Percentiles rank a stretch among this genome's conserved stretches.
These are phyloP conservation scores for Hibiscus trionum DNA, from an alignment of 345 rosid genomes.

Conservation along the genomic window DNA sequence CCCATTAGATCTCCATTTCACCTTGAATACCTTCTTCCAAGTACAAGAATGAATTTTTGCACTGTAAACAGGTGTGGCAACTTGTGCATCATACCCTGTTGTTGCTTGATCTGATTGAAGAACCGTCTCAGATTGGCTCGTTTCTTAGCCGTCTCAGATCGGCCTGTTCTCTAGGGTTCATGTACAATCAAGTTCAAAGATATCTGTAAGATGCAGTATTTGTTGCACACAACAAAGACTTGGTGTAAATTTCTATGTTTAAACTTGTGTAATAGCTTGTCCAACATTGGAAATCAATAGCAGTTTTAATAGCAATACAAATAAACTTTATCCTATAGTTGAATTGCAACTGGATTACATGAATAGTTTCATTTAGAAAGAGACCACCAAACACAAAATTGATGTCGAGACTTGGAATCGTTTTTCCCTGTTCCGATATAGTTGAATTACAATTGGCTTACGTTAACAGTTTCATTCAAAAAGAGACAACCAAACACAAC, in stretches of 20 bases:
- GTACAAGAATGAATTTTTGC: too few relatives aligned
- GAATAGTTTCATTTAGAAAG: too few relatives aligned
- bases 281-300: neutral
- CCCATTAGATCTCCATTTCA: neutral
- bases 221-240: neutral
- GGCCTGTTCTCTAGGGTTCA: neutral
- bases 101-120: slow-evolving; percentile 37
- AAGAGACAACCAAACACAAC: slow-evolving; percentile 76
- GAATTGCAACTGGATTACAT: too few relatives aligned
- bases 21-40: neutral
- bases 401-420: too few relatives aligned
- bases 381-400: too few relatives aligned
- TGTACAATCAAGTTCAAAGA: slow-evolving; percentile 6
- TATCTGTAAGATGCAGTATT: neutral
- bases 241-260: neutral
- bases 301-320: neutral
- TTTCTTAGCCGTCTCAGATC: neutral
- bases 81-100: slow-evolving; percentile 85
- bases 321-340: too few relatives aligned
- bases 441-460: slow-evolving; percentile 39
- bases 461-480: slow-evolving; percentile 52
- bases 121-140: neutral
- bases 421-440: too few relatives aligned
- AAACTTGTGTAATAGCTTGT: slow-evolving; percentile 4
- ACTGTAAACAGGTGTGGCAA: slow-evolving; percentile 49